Conservation (phyloP, 345 rosid genomes). For the Moringa oleifera region DNA sequence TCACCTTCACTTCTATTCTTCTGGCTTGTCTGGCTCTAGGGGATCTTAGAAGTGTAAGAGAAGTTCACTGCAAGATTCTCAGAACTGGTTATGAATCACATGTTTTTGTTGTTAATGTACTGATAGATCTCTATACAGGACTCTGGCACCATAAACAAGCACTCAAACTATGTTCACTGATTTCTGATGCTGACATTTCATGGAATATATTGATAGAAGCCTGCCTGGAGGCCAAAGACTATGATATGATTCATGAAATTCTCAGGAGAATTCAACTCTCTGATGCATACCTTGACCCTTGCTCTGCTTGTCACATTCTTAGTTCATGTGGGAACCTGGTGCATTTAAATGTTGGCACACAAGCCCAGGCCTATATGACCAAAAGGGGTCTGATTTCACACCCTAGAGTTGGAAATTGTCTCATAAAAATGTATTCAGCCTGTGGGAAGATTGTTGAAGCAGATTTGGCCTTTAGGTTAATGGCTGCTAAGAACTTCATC, state of each 20-base stretch:
- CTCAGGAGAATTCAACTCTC: constrained; percentile 21
- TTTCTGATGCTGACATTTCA: constrained; percentile 18
- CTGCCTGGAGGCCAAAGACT: constrained; percentile 19
- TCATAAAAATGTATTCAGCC: constrained; percentile 18
- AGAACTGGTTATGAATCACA: constrained; percentile 22
- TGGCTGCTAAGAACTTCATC: constrained; percentile 16
- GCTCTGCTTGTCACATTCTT: constrained; percentile 15
- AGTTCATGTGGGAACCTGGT: constrained; percentile 15
- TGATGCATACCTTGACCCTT: constrained; percentile 12
- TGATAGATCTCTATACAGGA: constrained; percentile 20
- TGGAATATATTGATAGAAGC: constrained; percentile 23
- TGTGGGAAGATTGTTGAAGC: constrained; percentile 18
- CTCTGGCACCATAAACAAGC: constrained; percentile 20
- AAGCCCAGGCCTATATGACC: constrained; percentile 24
- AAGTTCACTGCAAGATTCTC: constrained; percentile 28
- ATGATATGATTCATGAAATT: constrained; percentile 20
- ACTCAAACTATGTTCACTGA: constrained; percentile 14
- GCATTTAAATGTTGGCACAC: constrained; percentile 19
- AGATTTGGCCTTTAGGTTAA: constrained; percentile 11
- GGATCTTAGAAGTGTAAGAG: constrained; percentile 26
- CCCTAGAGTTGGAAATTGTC: constrained; percentile 11
- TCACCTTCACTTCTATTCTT: constrained; percentile 25
- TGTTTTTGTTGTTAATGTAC: constrained; percentile 21
- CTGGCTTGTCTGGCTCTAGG: constrained; percentile 20
- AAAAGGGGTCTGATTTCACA: constrained; percentile 23